Percentiles rank a stretch among this genome's conserved stretches.
These are phyloP conservation scores for Podochytrium sp. DNA, from an alignment of 192 early-diverging fungal species.

Conservation along the genomic window DNA sequence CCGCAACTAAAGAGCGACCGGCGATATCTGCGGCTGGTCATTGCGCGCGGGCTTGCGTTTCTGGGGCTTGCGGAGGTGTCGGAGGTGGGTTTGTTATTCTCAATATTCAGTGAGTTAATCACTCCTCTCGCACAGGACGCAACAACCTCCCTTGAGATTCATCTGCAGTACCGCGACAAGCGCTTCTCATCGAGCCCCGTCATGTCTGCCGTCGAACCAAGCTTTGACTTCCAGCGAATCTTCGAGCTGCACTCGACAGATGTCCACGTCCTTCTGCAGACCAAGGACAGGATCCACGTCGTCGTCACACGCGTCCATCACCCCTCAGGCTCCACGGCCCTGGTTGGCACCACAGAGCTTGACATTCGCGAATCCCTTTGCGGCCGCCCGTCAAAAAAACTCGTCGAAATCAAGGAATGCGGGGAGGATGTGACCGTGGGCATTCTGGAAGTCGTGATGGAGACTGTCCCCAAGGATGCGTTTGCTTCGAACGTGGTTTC, in stretches of 20 bases:
- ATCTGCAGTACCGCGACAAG: conserved; percentile 21
- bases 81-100: conserved; percentile 19
- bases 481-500: conserved; percentile 3
- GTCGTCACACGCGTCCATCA: conserved; percentile 28
- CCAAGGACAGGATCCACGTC: conserved; percentile 15
- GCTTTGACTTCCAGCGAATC: conserved; percentile 29
- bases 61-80: conserved; percentile 27
- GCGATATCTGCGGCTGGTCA: conserved; percentile 17
- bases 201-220: conserved; percentile 31
- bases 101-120: not conserved
- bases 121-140: conserved; percentile 16
- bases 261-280: conserved; percentile 12
- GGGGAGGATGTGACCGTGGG: conserved; percentile 37
- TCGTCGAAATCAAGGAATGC: conserved; percentile 32
- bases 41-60: conserved; percentile 31
- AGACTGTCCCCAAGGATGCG: conserved; percentile 12
- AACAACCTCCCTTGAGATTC: conserved; percentile 26
- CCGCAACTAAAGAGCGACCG: not conserved
- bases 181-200: conserved; percentile 27
- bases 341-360: conserved; percentile 17
- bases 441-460: conserved; percentile 30
- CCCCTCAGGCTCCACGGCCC: conserved; percentile 1
- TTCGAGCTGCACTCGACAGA: conserved; percentile 36
- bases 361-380: conserved; percentile 29
- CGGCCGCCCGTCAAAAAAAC: conserved; percentile 7